Conservation (phyloP, 2,329 filamentous ascomycete genomes). For the Macrophomina phaseolina region DNA sequence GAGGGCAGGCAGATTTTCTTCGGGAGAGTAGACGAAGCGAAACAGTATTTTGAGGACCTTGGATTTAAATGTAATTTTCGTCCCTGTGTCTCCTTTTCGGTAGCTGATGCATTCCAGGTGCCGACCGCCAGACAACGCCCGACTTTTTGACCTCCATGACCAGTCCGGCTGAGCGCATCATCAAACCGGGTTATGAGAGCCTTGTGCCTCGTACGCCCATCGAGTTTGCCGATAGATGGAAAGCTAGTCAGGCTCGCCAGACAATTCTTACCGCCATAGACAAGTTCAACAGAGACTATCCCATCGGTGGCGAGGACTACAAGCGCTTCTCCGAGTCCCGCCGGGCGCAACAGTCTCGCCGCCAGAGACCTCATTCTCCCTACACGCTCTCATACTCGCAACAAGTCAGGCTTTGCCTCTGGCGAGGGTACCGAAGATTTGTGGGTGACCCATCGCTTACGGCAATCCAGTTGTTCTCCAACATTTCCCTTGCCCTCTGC, state of each 20-base stretch:
- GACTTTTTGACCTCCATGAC: no score
- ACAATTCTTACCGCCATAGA: constrained; percentile 46
- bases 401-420: constrained; percentile 75
- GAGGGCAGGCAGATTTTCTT: no score
- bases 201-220: constrained; percentile 55
- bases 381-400: constrained; percentile 77
- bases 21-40: no score
- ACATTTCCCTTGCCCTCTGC: constrained; percentile 74
- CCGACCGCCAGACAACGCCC: no score
- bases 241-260: constrained; percentile 30
- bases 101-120: no score
- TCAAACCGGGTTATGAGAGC: constrained; percentile 51
- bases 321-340: constrained; percentile 49
- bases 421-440: constrained; percentile 75
- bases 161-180: constrained; percentile 39
- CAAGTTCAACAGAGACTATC: constrained; percentile 52
- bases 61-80: no score
- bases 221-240: constrained; percentile 62
- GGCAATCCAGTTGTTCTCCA: constrained; percentile 68
- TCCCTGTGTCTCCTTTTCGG: no score
- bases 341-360: constrained; percentile 45
- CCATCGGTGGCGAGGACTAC: constrained; percentile 51
- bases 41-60: no score
- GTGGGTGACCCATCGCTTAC: constrained; percentile 74
- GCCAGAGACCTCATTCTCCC: constrained; percentile 62